Evolutionary conservation across 495 filamentous ascomycete species (phyloP).

Genomic region (Rhypophila decipiens): DNA sequence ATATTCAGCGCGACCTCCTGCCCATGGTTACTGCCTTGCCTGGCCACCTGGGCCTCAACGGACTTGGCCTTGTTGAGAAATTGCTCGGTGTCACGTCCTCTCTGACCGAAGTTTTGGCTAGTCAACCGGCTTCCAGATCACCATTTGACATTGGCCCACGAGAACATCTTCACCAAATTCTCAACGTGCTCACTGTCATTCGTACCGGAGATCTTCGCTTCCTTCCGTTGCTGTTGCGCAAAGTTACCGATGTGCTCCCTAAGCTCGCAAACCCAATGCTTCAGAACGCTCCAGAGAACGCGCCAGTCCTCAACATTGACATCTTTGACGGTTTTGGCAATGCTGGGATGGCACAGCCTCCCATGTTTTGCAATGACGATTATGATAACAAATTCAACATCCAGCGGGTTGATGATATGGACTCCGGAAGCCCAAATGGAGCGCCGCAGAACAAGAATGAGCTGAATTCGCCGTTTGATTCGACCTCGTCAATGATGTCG

Average conservation of each 20-base stretch:
- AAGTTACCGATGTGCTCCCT: conserved; percentile 61
- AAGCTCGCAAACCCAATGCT: conserved; percentile 50
- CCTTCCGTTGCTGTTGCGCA: conserved; percentile 62
- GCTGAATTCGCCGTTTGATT: conserved; percentile 40
- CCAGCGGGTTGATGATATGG: conserved; percentile 35
- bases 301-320: conserved; percentile 36
- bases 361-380: conserved; percentile 25
- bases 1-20: conserved; percentile 62
- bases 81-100: conserved; percentile 69
- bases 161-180: conserved; percentile 65
- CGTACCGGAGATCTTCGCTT: conserved; percentile 66
- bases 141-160: conserved; percentile 60
- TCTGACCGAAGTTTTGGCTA: conserved; percentile 65
- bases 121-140: conserved; percentile 51
- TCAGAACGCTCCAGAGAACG: conserved; percentile 43
- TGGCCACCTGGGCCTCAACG: conserved; percentile 56
- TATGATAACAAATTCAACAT: conserved; percentile 30
- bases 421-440: conserved; percentile 30
- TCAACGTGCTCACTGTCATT: conserved; percentile 58
- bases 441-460: conserved; percentile 29
- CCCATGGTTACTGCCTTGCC: conserved; percentile 61
- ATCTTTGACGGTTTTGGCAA: conserved; percentile 54
- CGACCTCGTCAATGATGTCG: conserved; percentile 41
- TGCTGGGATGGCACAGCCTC: conserved; percentile 40
- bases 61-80: conserved; percentile 68